phyloP scores from a whole-genome alignment of 2,329 filamentous ascomycete species.

The Boeremia exigua region DNA sequence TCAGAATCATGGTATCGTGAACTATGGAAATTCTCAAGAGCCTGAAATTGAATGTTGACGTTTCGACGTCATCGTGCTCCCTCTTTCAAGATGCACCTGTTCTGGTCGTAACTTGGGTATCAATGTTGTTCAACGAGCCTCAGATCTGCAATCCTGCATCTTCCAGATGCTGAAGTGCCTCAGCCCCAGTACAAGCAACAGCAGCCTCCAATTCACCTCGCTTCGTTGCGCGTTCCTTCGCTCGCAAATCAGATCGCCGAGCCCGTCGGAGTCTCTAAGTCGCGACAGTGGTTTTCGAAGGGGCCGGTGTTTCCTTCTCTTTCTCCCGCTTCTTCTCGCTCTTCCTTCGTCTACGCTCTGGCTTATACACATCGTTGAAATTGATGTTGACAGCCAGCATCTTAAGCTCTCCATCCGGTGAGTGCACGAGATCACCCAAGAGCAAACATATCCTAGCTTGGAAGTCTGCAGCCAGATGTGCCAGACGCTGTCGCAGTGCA shows the following conservation, averaged over 20 bases:
- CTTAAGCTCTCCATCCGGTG: constrained; percentile 92
- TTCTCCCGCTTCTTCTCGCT: constrained; percentile 36
- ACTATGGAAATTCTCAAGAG: no score
- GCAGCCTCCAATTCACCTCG: background rate
- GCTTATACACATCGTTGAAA: constrained; percentile 96
- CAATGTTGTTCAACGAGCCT: background rate
- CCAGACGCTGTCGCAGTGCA: constrained; percentile 75
- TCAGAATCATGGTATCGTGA: no score
- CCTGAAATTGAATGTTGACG: no score
- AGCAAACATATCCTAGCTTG: constrained; percentile 77
- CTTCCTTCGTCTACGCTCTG: constrained; percentile 67
- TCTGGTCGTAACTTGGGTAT: constrained; percentile 1
- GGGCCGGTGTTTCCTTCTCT: constrained; percentile 37
- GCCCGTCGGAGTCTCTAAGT: constrained; percentile 12
- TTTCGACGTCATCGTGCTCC: background rate
- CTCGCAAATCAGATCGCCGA: background rate
- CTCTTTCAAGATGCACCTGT: background rate
- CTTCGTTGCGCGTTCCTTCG: background rate
- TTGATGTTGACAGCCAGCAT: constrained; percentile 98
- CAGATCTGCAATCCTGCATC: background rate
- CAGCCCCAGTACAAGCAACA: background rate
- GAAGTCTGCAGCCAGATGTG: constrained; percentile 77
- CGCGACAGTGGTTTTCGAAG: constrained; percentile 1
- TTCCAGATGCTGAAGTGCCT: constrained; percentile 6
- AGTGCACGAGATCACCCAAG: constrained; percentile 88